Evolutionary conservation across 2,329 filamentous ascomycete genomes (phyloP), one percentile per base, ranked within the genome.

Genomic region (Lojkania enalia): DNA sequence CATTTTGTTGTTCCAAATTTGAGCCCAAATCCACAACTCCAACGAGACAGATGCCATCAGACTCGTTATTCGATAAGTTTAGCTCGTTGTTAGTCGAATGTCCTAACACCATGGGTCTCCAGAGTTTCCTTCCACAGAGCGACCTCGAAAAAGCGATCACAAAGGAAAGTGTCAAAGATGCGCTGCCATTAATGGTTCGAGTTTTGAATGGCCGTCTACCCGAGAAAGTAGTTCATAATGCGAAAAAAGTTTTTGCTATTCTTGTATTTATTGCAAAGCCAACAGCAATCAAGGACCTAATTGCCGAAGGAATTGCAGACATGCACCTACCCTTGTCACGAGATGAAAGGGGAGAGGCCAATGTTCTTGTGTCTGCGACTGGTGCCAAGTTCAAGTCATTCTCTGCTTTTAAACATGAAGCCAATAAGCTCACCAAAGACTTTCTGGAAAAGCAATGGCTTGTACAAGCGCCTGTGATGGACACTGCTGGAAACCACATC

Each of bases 401-500:
- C 18, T 2, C 2, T 11, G 13, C 2, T 2, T 41, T 13, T n/a
- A 41, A 37, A 15, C 20, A 35, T 5, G 20, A 27, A 20, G 5
- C 11, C 19, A 35, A 23, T 12, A 2, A 39, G n/a, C 13, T 39
- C 21, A 11, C 19, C 9, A 7, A 16, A 14, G 43, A 46, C 3
- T 51, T 51, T 16, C 19, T 51, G 3, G 40, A 37, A 5, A 44
- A 37, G 23, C 48, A 51, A 23, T 51, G 48, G 48, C 4, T 41
- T 7, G 44, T 51, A 2, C 14, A 37, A 23, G 48, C 48, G 20
- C 48, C 48, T 3, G 25, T 47, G 4, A 37, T 48, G 7, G 41
- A 51, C 15, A 35, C 31, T 4, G 12, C 18, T 13, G 37, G 41
- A 14, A 3, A 21, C 5, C 44, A 51, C 20, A 21, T 38, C 16